Conservation (phyloP, 1,139 yeast species). For the Lodderomyces parapsilosis region DNA sequence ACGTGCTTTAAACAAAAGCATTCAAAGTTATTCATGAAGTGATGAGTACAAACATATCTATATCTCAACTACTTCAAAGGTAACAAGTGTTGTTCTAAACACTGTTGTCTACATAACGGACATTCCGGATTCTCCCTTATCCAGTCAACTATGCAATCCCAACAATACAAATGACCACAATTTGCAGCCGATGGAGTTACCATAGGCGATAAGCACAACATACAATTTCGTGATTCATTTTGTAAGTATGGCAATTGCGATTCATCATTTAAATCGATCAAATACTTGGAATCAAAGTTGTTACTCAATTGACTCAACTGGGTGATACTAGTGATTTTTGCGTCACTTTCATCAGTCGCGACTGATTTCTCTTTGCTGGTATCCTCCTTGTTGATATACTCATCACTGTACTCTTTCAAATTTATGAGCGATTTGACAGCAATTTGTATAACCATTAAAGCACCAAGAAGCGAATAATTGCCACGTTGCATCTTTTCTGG, state of each 20-base stretch:
- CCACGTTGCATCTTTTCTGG: conserved; percentile 46
- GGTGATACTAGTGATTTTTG: conserved; percentile 16
- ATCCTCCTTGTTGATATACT: conserved; percentile 15
- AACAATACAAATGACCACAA: conserved; percentile 93
- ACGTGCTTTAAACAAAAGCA: neutral
- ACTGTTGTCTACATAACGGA: conserved; percentile 81
- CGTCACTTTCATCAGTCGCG: conserved; percentile 9
- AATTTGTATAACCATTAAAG: conserved; percentile 62
- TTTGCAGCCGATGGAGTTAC: conserved; percentile 78
- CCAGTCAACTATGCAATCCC: conserved; percentile 92
- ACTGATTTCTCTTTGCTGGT: conserved; percentile 11
- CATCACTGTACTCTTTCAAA: conserved; percentile 29
- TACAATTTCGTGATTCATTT: conserved; percentile 68
- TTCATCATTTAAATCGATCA: conserved; percentile 58
- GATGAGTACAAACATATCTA: neutral
- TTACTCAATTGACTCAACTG: conserved; percentile 21
- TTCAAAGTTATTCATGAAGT: neutral
- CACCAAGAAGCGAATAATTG: conserved; percentile 78
- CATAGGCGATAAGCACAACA: conserved; percentile 81
- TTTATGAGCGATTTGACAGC: conserved; percentile 43
- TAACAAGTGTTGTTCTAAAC: conserved; percentile 71
- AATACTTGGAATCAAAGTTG: conserved; percentile 13
- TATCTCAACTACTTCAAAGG: conserved; percentile 47
- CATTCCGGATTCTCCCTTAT: conserved; percentile 85
- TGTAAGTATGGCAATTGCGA: conserved; percentile 66